A percentile compares a stretch with the other conserved stretches of the same genome.
phyloP scores from a whole-genome alignment of 139 green algal species.

The Chlorella sp. region DNA sequence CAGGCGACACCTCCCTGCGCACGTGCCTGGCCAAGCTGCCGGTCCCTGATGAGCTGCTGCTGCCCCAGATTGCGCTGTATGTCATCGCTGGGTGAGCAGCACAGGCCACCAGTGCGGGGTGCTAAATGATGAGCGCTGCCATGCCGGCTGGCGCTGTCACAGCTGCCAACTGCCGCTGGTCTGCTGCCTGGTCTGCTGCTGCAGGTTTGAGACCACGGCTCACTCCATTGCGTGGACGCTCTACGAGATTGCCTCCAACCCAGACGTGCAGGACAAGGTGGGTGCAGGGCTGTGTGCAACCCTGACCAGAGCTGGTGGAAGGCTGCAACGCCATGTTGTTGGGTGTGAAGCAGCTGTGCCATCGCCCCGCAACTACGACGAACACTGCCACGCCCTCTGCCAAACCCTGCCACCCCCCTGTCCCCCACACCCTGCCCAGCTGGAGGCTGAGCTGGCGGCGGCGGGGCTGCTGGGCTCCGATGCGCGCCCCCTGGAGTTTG shows the following conservation, averaged over 20 bases:
- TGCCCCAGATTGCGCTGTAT: neutral
- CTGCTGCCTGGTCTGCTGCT: neutral
- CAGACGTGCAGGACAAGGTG: neutral
- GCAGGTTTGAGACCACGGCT: constrained; percentile 32
- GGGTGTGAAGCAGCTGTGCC: too few species aligned
- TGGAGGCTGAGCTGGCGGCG: constrained; percentile 10
- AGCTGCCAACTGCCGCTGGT: too few species aligned
- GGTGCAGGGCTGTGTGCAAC: too few species aligned
- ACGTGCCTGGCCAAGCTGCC: constrained; percentile 7
- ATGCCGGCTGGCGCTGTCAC: too few species aligned
- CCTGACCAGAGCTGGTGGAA: too few species aligned
- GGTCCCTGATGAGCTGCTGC: neutral
- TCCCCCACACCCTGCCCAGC: too few species aligned
- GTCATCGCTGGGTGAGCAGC: constrained; percentile 1
- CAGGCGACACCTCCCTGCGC: constrained; percentile 11
- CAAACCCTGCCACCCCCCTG: too few species aligned
- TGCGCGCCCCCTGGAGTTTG: constrained; percentile 10
- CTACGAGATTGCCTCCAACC: constrained; percentile 16
- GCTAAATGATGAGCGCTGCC: too few species aligned
- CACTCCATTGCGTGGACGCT: constrained; percentile 16
- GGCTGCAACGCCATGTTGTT: too few species aligned
- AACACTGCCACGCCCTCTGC: too few species aligned
- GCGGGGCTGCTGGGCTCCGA: neutral
- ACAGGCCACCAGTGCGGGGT: too few species aligned
- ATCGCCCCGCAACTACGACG: too few species aligned